These are phyloP conservation scores for Neurospora sp. DNA, from an alignment of 495 filamentous ascomycete genomes.

Conservation along the genomic window DNA sequence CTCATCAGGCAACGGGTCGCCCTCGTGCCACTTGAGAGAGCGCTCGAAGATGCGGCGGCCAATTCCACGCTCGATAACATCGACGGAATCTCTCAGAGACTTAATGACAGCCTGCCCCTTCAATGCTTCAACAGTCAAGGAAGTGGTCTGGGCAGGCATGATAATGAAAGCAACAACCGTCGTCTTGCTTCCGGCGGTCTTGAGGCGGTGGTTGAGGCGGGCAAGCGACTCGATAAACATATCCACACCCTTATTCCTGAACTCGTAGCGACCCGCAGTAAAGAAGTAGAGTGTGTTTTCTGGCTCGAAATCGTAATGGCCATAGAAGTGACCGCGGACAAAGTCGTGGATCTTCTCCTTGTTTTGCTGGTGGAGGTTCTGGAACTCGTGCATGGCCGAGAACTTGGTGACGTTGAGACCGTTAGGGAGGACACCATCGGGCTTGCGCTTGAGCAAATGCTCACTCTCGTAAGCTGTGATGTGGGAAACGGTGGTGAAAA, in stretches of 20 bases:
- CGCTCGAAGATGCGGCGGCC: constrained; percentile 92
- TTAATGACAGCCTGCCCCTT: constrained; percentile 98
- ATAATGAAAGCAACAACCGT: constrained; percentile 99
- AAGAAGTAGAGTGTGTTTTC: constrained; percentile 98
- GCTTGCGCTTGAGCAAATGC: constrained; percentile 94
- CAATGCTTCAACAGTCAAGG: constrained; percentile 87
- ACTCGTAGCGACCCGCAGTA: constrained; percentile 93
- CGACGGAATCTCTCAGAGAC: constrained; percentile 82
- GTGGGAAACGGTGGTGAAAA: constrained; percentile 97
- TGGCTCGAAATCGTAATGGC: constrained; percentile 91
- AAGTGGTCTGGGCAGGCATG: constrained; percentile 96
- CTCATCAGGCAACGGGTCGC: constrained; percentile 83
- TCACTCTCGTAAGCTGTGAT: constrained; percentile 98
- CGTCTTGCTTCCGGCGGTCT: constrained; percentile 72
- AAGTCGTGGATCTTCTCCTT: constrained; percentile 99
- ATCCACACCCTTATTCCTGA: constrained; percentile 95
- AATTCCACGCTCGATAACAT: constrained; percentile 80
- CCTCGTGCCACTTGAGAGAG: constrained; percentile 87
- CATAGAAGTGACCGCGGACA: constrained; percentile 95
- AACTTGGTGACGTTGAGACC: constrained; percentile 98
- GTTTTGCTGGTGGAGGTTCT: constrained; percentile 90
- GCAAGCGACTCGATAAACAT: constrained; percentile 98
- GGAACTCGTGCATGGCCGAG: constrained; percentile 96
- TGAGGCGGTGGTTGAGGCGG: constrained; percentile 86
- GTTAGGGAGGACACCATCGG: constrained; percentile 91